Percentiles rank a stretch among this genome's conserved stretches.
phyloP scores from a whole-genome alignment of 2,329 filamentous ascomycete species.

The Cytospora mali region DNA sequence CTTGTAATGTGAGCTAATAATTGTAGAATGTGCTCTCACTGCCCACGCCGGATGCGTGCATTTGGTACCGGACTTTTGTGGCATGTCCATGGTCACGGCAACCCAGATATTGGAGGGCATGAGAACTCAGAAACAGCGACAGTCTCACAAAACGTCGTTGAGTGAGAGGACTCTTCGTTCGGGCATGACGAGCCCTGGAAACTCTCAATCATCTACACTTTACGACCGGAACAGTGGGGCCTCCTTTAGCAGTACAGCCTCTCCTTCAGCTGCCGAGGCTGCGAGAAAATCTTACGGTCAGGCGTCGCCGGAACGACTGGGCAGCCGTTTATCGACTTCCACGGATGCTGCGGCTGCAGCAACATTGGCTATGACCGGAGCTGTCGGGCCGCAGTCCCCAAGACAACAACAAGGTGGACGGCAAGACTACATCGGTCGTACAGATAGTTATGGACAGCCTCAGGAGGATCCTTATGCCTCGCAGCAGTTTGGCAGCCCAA shows the following conservation, averaged over 20 bases:
- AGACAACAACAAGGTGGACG: conserved; percentile 37
- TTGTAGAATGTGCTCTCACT: conserved; percentile 82
- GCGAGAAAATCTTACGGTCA: conserved; percentile 66
- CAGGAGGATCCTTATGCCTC: conserved; percentile 45
- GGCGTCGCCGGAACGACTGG: conserved; percentile 50
- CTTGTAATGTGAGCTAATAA: conserved; percentile 39
- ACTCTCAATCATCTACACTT: conserved; percentile 35
- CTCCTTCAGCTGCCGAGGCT: conserved; percentile 61
- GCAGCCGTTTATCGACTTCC: conserved; percentile 56
- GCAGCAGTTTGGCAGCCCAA: conserved; percentile 41
- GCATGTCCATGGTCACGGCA: conserved; percentile 97
- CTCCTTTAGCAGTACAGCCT: conserved; percentile 36
- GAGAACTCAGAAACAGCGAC: conserved; percentile 69
- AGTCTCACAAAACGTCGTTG: conserved; percentile 61
- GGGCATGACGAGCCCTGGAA: conserved; percentile 50
- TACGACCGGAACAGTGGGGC: conserved; percentile 28
- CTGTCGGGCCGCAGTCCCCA: conserved; percentile 41
- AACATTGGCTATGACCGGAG: conserved; percentile 61
- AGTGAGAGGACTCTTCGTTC: conserved; percentile 67
- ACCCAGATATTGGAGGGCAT: conserved; percentile 92
- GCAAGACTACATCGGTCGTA: conserved; percentile 39
- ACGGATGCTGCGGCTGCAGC: conserved; percentile 55
- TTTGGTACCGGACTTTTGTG: conserved; percentile 96
- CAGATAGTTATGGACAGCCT: conserved; percentile 34
- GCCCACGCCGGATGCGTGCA: conserved; percentile 91